A percentile compares a stretch with the other conserved stretches of the same genome.
These are phyloP conservation scores for Butyriboletus loyo DNA, from an alignment of 768 basidiomycete species.

Conservation along the genomic window DNA sequence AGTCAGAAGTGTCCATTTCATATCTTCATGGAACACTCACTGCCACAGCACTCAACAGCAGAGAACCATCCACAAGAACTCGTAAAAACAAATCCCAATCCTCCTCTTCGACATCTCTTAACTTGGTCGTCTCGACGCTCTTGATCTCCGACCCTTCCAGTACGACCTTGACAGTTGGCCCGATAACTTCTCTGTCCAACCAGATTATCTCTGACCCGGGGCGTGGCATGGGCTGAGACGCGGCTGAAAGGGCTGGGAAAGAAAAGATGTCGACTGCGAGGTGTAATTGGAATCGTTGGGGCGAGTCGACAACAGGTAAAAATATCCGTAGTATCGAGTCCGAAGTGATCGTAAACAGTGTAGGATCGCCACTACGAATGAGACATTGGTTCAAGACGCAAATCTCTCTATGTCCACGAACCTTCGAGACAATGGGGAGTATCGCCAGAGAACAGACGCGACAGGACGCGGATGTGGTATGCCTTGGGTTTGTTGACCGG, in stretches of 20 bases:
- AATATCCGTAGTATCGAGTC: slow-evolving; percentile 84
- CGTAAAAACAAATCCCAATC: slow-evolving; percentile 80
- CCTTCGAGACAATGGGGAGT: slow-evolving; percentile 64
- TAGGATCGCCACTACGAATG: slow-evolving; percentile 60
- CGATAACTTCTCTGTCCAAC: slow-evolving; percentile 63
- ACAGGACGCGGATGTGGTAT: slow-evolving; percentile 76
- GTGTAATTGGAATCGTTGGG: slow-evolving; percentile 81
- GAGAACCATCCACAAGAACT: slow-evolving; percentile 68
- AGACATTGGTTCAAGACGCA: slow-evolving; percentile 3
- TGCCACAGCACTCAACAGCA: slow-evolving; percentile 68
- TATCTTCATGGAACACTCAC: slow-evolving; percentile 41
- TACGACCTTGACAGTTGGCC: slow-evolving; percentile 42
- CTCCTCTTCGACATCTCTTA: slow-evolving; percentile 65
- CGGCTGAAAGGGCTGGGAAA: slow-evolving; percentile 45
- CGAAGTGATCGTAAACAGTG: slow-evolving; percentile 80
- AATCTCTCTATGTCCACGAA: slow-evolving; percentile 31
- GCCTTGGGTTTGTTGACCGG: slow-evolving; percentile 62
- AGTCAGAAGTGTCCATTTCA: slow-evolving; percentile 1
- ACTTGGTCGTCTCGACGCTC: slow-evolving; percentile 32
- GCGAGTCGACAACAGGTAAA: slow-evolving; percentile 83
- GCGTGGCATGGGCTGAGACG: slow-evolving; percentile 25
- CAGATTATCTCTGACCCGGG: slow-evolving; percentile 58
- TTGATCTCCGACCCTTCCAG: slow-evolving; percentile 33
- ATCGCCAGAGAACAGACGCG: slow-evolving; percentile 68
- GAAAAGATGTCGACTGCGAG: slow-evolving; percentile 70